Evolutionary conservation across 306 rosid genomes (phyloP).

Genomic region (Bauhinia variegata): DNA sequence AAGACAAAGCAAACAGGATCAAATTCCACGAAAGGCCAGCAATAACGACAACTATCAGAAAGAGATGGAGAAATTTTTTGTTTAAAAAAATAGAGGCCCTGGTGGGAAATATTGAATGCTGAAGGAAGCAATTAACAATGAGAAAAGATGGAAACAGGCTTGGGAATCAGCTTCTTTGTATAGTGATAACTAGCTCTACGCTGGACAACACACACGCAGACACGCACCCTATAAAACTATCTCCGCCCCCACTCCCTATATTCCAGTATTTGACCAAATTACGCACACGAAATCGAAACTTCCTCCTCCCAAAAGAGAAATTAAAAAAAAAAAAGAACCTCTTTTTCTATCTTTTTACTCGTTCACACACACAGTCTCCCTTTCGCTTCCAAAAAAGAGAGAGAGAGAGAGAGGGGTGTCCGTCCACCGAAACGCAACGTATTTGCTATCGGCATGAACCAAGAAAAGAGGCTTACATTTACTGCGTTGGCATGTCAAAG

Average conservation of each 20-base stretch:
- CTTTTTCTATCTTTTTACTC: background rate
- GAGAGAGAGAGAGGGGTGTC: no score
- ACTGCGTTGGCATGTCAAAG: no score
- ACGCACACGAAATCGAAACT: background rate
- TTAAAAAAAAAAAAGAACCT: no score
- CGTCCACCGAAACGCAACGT: no score
- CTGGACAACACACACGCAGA: background rate
- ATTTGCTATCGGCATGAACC: no score
- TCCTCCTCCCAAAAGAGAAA: background rate
- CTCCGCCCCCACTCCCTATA: background rate
- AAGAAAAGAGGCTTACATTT: no score
- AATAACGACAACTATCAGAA: conserved; percentile 40
- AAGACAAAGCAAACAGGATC: conserved; percentile 40
- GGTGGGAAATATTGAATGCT: background rate
- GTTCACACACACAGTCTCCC: no score
- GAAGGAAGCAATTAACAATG: background rate
- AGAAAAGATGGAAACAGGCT: background rate
- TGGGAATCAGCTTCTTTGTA: conserved; percentile 8
- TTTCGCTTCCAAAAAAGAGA: no score
- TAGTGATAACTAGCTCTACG: no score
- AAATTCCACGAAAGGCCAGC: conserved; percentile 35
- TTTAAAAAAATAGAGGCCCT: background rate
- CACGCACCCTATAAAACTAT: background rate
- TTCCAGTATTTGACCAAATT: background rate
- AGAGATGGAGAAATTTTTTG: no score